Evolutionary conservation across 2,329 filamentous ascomycete species (phyloP).

Genomic region (Pleoardoris graminearum): DNA sequence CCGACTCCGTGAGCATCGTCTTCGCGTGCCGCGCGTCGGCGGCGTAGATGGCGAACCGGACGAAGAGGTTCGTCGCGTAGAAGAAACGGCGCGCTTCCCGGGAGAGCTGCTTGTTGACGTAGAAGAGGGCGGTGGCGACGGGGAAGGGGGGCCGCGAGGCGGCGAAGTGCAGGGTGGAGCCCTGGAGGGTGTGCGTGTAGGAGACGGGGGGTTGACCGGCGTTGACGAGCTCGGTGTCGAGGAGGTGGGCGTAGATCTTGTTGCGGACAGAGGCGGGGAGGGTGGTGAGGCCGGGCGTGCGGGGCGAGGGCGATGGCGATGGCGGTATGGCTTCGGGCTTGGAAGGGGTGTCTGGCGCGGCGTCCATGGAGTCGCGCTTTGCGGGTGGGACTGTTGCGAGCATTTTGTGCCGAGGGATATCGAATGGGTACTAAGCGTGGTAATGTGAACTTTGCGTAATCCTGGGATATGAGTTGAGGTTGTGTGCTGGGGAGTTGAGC

Average conservation of each 20-base stretch:
- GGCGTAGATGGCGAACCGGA: conserved; percentile 30
- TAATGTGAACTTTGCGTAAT: too few species aligned
- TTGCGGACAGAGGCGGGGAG: conserved; percentile 38
- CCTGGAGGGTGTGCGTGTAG: conserved; percentile 30
- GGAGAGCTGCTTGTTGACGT: conserved; percentile 31
- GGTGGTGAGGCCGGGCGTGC: conserved; percentile 21
- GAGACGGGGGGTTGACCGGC: conserved; percentile 33
- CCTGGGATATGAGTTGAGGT: too few species aligned
- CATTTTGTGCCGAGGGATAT: neutral
- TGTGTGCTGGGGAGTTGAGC: too few species aligned
- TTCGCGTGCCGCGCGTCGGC: conserved; percentile 36
- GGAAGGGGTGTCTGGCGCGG: conserved; percentile 18
- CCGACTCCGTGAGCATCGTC: conserved; percentile 37
- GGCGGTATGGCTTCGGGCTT: conserved; percentile 19
- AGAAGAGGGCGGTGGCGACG: conserved; percentile 30
- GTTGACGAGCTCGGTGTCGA: conserved; percentile 43
- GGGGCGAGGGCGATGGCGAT: conserved; percentile 7
- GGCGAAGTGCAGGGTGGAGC: conserved; percentile 29
- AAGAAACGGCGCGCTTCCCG: conserved; percentile 31
- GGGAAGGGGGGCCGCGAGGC: conserved; percentile 36
- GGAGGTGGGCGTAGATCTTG: conserved; percentile 37
- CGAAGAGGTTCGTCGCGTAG: conserved; percentile 38
- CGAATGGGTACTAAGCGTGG: too few species aligned
- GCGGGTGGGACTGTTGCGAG: conserved; percentile 14
- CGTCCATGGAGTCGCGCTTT: conserved; percentile 42